phyloP scores from a whole-genome alignment of 805 yeast genomes.

The Pichia insulana region DNA sequence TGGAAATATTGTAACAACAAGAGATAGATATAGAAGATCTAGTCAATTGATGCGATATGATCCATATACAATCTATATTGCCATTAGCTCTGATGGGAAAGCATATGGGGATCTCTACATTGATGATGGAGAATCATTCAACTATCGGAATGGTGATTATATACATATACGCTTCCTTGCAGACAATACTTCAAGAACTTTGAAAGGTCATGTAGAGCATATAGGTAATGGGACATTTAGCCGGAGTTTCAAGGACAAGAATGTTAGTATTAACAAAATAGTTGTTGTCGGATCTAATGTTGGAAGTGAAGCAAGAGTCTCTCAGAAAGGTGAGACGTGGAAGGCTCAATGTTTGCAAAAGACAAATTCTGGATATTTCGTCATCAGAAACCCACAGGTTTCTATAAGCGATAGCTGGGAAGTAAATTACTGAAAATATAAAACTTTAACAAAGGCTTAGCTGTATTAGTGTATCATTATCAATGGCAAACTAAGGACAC shows the following conservation, averaged over 20 bases:
- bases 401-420: constrained; percentile 40
- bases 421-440: constrained; percentile 11
- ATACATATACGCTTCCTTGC: constrained; percentile 35
- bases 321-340: constrained; percentile 34
- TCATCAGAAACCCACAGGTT: constrained; percentile 46
- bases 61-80: constrained; percentile 70
- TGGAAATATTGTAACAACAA: constrained; percentile 64
- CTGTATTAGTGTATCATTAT: too few species aligned
- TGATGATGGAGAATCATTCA: constrained; percentile 79
- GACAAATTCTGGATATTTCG: constrained; percentile 10
- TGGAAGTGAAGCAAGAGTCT: constrained; percentile 10
- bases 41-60: constrained; percentile 66
- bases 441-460: too few species aligned
- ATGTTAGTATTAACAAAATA: constrained; percentile 47
- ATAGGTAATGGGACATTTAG: constrained; percentile 18
- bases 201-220: constrained; percentile 23
- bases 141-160: constrained; percentile 43
- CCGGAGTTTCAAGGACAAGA: constrained; percentile 19
- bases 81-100: constrained; percentile 37
- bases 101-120: constrained; percentile 51
- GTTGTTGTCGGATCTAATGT: constrained; percentile 34
- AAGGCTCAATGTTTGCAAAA: constrained; percentile 22
- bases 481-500: constrained; percentile 24
- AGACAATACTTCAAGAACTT: constrained; percentile 24
- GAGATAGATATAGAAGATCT: constrained; percentile 73